Evolutionary conservation across 2,329 filamentous ascomycete species (phyloP), one percentile per base, ranked within the genome.

Genomic region (Lecanicillium sp.): DNA sequence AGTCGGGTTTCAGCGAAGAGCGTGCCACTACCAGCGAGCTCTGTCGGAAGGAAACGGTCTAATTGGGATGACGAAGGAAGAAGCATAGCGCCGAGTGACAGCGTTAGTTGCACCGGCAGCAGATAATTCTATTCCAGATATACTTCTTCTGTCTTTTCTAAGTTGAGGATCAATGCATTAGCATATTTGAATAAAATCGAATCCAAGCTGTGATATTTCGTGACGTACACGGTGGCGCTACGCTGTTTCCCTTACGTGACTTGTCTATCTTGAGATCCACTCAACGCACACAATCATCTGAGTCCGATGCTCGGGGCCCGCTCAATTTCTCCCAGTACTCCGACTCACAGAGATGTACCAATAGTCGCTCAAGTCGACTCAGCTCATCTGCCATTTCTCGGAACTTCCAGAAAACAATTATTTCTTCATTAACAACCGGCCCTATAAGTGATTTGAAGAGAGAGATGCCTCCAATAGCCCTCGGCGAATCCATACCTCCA

Each of bases 401-500:
- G 19, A 5, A 9, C 7, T 35, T 12, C 19, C 37, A 29, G 11
- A 15, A 37, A n/a, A n/a, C n/a, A n/a, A n/a, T n/a, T n/a, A n/a
- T n/a, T n/a, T n/a, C n/a, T n/a, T n/a, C n/a, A n/a, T n/a, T n/a
- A n/a, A 17, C 29, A 10, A 32, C 10, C n/a, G n/a, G 7, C n/a
- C 24, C n/a, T n/a, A n/a, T 20, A 5, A 17, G 14, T 27, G n/a
- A 29, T 37, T n/a, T 17, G n/a, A n/a, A 23, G 7, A 21, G 15
- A 43, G n/a, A 44, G 21, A 78, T 79, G 75, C 66, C 70, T n/a
- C 57, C 59, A 24, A 70, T 79, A 50, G 68, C 69, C 19, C 59
- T 87, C 30, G 86, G 86, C 58, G 82, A 86, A 59, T 79, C 86
- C 5, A 87, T 91, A 51, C 87, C 87, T 48, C 78, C 83, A 32